Evolutionary conservation across 2,329 filamentous ascomycete species (phyloP).

Genomic region (Coniochaeta sp.): DNA sequence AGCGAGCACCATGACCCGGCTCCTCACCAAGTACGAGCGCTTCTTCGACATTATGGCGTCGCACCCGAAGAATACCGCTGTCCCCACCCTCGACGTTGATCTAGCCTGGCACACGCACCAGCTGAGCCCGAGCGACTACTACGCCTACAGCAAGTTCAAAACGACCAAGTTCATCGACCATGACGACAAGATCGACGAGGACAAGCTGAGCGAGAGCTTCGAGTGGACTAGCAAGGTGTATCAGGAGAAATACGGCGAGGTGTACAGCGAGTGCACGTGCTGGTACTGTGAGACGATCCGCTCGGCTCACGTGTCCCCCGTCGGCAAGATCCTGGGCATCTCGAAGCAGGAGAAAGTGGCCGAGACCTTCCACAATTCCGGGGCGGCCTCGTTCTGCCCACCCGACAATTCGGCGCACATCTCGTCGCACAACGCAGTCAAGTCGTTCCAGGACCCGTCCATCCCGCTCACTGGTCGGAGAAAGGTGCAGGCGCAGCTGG

Average conservation of each 20-base stretch:
- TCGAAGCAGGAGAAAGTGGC: slow-evolving; percentile 37
- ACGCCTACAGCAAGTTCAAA: slow-evolving; percentile 40
- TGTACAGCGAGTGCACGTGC: slow-evolving; percentile 73
- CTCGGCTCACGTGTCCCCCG: slow-evolving; percentile 41
- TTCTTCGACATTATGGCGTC: slow-evolving; percentile 56
- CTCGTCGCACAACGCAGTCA: slow-evolving; percentile 64
- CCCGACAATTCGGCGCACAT: slow-evolving; percentile 61
- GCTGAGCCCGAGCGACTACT: slow-evolving; percentile 58
- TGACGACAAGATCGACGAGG: slow-evolving; percentile 75
- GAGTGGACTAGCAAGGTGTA: slow-evolving; percentile 68
- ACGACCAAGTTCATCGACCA: slow-evolving; percentile 64
- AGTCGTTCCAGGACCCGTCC: slow-evolving; percentile 14
- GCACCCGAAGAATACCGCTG: slow-evolving; percentile 40
- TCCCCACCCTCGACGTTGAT: slow-evolving; percentile 70
- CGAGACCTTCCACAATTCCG: slow-evolving; percentile 41
- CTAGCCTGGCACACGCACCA: slow-evolving; percentile 79
- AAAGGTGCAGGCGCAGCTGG: slow-evolving; percentile 29
- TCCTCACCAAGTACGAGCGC: slow-evolving; percentile 57
- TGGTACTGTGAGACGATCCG: slow-evolving; percentile 76
- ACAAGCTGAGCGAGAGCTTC: slow-evolving; percentile 56
- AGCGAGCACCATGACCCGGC: slow-evolving; percentile 53
- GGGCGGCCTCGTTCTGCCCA: slow-evolving; percentile 39
- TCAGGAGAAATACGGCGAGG: slow-evolving; percentile 53
- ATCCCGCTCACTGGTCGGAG: slow-evolving; percentile 8
- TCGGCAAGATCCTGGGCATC: slow-evolving; percentile 36